Percentiles rank a stretch among this genome's conserved stretches.
Conservation (phyloP, 2,329 filamentous ascomycete genomes). For the Epichloe gansuensis region DNA sequence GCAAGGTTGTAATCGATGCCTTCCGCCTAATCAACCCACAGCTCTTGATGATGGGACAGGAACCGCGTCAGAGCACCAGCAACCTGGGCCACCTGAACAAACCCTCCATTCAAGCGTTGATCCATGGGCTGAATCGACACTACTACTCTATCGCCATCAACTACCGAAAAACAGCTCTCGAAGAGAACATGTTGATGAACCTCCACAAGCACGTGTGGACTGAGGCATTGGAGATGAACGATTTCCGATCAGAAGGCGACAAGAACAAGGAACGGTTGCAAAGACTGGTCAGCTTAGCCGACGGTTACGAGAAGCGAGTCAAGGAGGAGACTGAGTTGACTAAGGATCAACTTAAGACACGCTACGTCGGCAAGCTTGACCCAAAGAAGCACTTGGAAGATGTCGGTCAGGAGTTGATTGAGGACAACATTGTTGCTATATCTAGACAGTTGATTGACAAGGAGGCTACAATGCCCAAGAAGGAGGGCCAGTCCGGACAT, state of each 20-base stretch:
- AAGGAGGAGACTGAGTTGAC: slow-evolving; percentile 97
- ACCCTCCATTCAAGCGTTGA: slow-evolving; percentile 97
- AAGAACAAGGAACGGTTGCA: slow-evolving; percentile 82
- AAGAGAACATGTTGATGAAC: slow-evolving; percentile 99
- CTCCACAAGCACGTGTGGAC: slow-evolving; percentile 99
- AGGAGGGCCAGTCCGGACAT: slow-evolving; percentile 40
- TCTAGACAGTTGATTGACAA: slow-evolving; percentile 99
- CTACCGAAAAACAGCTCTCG: slow-evolving; percentile 91
- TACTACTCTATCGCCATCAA: slow-evolving; percentile 99
- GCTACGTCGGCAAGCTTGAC: slow-evolving; percentile 97
- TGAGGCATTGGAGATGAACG: slow-evolving; percentile 90
- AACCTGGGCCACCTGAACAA: slow-evolving; percentile 98
- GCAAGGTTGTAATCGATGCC: slow-evolving; percentile 97
- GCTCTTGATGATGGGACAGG: slow-evolving; percentile 93
- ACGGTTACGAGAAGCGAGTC: slow-evolving; percentile 96
- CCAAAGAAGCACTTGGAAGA: slow-evolving; percentile 99
- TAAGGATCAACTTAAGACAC: slow-evolving; percentile 95
- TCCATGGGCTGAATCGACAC: slow-evolving; percentile 94
- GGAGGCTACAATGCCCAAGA: slow-evolving; percentile 81
- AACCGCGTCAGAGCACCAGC: slow-evolving; percentile 92
- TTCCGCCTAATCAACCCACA: slow-evolving; percentile 98
- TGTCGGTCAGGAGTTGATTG: slow-evolving; percentile 89
- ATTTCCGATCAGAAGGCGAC: slow-evolving; percentile 74
- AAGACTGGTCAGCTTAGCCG: slow-evolving; percentile 75
- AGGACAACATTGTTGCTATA: slow-evolving; percentile 99